These are phyloP conservation scores for Sclerospora graminicola DNA, from an alignment of 352 stramenopile species.

Conservation along the genomic window DNA sequence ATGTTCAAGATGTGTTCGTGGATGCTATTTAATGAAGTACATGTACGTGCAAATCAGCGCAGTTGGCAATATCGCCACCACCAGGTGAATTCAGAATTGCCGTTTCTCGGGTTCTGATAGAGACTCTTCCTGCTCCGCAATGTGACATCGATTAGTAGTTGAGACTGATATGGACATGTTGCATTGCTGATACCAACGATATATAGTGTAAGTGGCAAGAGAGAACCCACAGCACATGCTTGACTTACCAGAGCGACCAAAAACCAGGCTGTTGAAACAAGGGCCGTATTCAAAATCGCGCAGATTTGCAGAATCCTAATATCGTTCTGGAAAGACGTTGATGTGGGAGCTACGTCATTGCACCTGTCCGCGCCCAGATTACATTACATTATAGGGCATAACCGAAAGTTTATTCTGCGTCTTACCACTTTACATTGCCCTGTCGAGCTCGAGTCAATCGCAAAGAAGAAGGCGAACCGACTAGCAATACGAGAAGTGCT, in stretches of 20 bases:
- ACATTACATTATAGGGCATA: too few relatives aligned
- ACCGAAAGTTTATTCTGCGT: too few relatives aligned
- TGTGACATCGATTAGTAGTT: not conserved
- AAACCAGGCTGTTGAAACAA: constrained; percentile 41
- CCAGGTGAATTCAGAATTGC: constrained; percentile 1
- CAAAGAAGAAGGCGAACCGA: constrained; percentile 33
- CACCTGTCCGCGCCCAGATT: too few relatives aligned
- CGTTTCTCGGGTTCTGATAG: constrained; percentile 10
- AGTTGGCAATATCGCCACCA: not conserved
- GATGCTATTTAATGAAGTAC: constrained; percentile 15
- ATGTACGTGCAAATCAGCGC: too few relatives aligned
- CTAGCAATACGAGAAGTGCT: constrained; percentile 29
- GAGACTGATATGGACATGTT: constrained; percentile 13
- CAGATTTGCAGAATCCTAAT: constrained; percentile 22
- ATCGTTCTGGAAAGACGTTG: constrained; percentile 9
- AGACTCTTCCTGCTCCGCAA: constrained; percentile 13
- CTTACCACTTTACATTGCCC: constrained; percentile 28
- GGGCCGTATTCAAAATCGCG: constrained; percentile 25
- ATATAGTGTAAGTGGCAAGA: too few relatives aligned
- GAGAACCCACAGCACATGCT: too few relatives aligned
- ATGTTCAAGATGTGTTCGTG: constrained; percentile 24
- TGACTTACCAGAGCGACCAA: constrained; percentile 37
- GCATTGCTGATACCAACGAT: constrained; percentile 10
- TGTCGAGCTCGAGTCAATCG: constrained; percentile 30
- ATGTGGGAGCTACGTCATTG: constrained; percentile 12